phyloP scores from a whole-genome alignment of 139 green algal genomes.

The Coccomyxa sp. region DNA sequence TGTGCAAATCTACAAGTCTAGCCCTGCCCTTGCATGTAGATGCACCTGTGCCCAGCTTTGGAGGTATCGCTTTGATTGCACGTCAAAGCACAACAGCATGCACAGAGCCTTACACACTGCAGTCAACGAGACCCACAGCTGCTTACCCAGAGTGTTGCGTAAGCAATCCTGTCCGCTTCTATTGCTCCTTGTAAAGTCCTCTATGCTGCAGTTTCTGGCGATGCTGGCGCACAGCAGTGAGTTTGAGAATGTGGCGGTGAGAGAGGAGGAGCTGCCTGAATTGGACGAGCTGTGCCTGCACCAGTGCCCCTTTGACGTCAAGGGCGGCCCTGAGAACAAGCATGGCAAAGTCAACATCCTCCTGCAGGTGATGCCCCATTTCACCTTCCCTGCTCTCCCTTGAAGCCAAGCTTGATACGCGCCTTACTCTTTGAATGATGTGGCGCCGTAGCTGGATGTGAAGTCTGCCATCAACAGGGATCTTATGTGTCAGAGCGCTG shows the following conservation, averaged over 20 bases:
- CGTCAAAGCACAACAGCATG: no score
- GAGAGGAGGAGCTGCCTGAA: slow-evolving; percentile 95
- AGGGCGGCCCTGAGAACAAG: slow-evolving; percentile 78
- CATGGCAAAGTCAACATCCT: slow-evolving; percentile 88
- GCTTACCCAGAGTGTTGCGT: neutral
- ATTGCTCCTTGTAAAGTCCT: neutral
- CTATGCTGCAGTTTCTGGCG: slow-evolving; percentile 53
- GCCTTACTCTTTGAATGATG: no score
- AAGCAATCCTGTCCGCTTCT: neutral
- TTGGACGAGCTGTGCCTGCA: slow-evolving; percentile 67
- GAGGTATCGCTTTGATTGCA: no score
- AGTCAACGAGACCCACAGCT: no score
- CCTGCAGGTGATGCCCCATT: slow-evolving; percentile 58
- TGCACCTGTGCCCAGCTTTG: no score
- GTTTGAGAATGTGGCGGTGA: slow-evolving; percentile 92
- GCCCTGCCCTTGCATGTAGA: no score
- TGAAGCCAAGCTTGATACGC: no score
- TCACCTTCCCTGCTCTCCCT: neutral
- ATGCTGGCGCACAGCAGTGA: slow-evolving; percentile 85
- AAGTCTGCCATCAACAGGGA: no score
- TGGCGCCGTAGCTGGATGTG: no score
- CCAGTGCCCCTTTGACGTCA: slow-evolving; percentile 63
- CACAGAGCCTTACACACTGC: no score
- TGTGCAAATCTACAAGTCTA: no score
- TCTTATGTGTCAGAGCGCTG: no score